Percentiles rank a stretch among this genome's conserved stretches.
Conservation (phyloP, 2,329 filamentous ascomycete species). For the Ophiostoma quercus region DNA sequence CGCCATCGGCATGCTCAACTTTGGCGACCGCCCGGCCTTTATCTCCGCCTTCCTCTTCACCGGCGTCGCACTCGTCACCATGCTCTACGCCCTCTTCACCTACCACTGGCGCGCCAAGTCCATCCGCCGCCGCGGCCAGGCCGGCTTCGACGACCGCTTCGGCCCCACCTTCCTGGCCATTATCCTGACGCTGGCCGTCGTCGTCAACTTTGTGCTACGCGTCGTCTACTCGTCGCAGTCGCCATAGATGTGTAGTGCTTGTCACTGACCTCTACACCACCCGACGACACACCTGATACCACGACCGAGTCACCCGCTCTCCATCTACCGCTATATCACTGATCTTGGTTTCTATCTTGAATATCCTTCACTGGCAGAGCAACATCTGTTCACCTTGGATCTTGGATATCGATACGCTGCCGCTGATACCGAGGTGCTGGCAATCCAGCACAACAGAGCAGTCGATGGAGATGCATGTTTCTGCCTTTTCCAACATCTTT, state of each 20-base stretch:
- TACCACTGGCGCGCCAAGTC: constrained; percentile 97
- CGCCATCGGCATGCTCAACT: constrained; percentile 95
- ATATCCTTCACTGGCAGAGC: not conserved
- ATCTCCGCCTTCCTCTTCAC: constrained; percentile 94
- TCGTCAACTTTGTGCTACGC: constrained; percentile 90
- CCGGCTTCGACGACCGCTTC: constrained; percentile 93
- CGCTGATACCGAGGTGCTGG: too few species aligned
- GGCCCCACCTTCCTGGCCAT: constrained; percentile 87
- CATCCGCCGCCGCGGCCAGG: constrained; percentile 84
- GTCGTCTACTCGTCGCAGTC: constrained; percentile 44
- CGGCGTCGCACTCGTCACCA: constrained; percentile 84
- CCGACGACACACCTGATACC: not conserved
- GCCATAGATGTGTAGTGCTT: not conserved
- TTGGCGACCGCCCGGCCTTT: constrained; percentile 88
- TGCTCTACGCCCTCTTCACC: constrained; percentile 90
- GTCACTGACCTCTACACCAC: too few species aligned
- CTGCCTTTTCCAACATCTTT: not conserved
- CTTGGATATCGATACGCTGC: too few species aligned
- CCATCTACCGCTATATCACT: not conserved
- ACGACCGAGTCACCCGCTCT: not conserved
- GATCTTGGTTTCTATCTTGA: not conserved
- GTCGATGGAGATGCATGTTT: not conserved
- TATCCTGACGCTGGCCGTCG: constrained; percentile 78
- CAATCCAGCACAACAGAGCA: not conserved
- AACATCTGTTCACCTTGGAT: not conserved